phyloP scores from a whole-genome alignment of 1,139 yeast genomes.

The Yamadazyma blattariae region DNA sequence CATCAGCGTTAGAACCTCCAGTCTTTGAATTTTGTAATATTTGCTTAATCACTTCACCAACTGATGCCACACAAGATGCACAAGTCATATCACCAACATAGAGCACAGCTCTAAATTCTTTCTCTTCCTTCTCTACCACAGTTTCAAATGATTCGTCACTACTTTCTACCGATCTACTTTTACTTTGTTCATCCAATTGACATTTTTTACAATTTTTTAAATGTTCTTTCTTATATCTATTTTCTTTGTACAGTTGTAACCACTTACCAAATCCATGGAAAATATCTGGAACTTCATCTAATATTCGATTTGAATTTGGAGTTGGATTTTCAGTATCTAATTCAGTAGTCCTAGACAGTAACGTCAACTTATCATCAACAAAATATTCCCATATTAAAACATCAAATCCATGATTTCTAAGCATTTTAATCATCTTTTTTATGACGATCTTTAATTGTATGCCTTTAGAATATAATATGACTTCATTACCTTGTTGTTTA shows the following conservation, averaged over 20 bases:
- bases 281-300: conserved; percentile 13
- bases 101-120: conserved; percentile 48
- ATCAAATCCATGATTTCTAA: conserved; percentile 29
- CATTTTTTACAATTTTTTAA: conserved; percentile 33
- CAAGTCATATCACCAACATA: conserved; percentile 68
- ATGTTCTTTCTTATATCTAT: conserved; percentile 19
- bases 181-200: conserved; percentile 15
- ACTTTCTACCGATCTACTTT: not conserved
- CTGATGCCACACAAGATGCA: conserved; percentile 52
- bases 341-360: not conserved
- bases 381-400: conserved; percentile 32
- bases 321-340: not conserved
- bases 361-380: conserved; percentile 15
- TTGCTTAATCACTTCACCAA: conserved; percentile 41
- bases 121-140: conserved; percentile 23
- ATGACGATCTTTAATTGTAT: conserved; percentile 13
- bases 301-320: not conserved
- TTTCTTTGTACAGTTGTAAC: conserved; percentile 10
- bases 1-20: conserved; percentile 15
- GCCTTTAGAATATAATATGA: conserved; percentile 18
- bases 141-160: conserved; percentile 20
- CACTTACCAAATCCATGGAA: conserved; percentile 14
- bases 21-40: conserved; percentile 18
- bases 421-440: conserved; percentile 22
- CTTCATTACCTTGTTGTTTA: conserved; percentile 17